Evolutionary conservation across 2,329 filamentous ascomycete species (phyloP).

Genomic region (Pyrenophora seminiperda): DNA sequence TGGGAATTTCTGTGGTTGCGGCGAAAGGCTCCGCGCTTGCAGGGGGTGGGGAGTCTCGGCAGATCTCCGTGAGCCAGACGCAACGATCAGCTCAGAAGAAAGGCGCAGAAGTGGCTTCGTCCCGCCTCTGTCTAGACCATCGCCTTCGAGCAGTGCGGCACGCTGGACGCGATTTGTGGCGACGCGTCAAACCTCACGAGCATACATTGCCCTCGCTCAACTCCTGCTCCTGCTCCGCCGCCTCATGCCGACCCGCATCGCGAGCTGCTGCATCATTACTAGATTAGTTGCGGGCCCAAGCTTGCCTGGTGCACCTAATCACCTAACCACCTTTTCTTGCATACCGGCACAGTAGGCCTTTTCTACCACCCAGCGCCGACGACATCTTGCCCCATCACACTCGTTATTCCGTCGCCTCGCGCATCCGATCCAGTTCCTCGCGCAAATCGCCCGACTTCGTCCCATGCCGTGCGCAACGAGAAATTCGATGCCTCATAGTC

Average conservation of each 20-base stretch:
- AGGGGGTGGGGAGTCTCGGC: constrained; percentile 16
- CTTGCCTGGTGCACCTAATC: constrained; percentile 24
- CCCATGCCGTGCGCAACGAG: constrained; percentile 30
- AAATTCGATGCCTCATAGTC: constrained; percentile 20
- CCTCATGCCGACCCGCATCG: constrained; percentile 15
- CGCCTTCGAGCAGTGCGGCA: constrained; percentile 1
- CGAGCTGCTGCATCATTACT: constrained; percentile 26
- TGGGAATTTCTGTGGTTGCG: constrained; percentile 26
- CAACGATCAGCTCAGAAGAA: constrained; percentile 20
- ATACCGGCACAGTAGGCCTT: constrained; percentile 15
- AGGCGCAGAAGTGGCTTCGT: constrained; percentile 15
- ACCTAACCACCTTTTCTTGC: constrained; percentile 34
- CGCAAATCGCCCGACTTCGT: constrained; percentile 20
- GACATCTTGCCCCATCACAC: constrained; percentile 16
- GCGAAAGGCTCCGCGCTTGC: constrained; percentile 14
- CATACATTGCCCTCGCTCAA: not conserved
- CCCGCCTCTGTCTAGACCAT: constrained; percentile 6
- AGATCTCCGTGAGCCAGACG: constrained; percentile 19
- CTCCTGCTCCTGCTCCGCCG: not conserved
- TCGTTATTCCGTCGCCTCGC: constrained; percentile 19
- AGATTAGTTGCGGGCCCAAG: constrained; percentile 33
- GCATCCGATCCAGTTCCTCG: constrained; percentile 11
- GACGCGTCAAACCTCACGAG: not conserved
- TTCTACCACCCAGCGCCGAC: constrained; percentile 19
- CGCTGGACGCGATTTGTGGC: constrained; percentile 1